These are phyloP conservation scores for Entonaema liquescens DNA, from an alignment of 495 filamentous ascomycete genomes.

Conservation along the genomic window DNA sequence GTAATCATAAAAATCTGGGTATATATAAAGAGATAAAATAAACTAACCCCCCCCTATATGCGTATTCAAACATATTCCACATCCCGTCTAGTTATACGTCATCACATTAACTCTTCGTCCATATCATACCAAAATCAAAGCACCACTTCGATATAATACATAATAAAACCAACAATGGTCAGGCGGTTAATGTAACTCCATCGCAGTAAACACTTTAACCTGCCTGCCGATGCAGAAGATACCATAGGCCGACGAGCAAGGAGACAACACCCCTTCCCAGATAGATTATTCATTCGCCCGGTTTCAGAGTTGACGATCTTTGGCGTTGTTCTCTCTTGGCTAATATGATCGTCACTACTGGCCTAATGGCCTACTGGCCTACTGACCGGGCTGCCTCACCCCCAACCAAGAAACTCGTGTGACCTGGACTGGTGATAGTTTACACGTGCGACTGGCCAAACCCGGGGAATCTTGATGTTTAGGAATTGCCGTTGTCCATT, in stretches of 20 bases:
- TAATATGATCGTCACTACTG: slow-evolving; percentile 6
- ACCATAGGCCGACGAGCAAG: not conserved
- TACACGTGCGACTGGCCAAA: slow-evolving; percentile 10
- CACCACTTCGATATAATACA: too few relatives aligned
- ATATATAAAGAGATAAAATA: too few relatives aligned
- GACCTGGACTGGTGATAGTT: not conserved
- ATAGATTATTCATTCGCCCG: slow-evolving; percentile 12
- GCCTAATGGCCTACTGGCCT: too few relatives aligned
- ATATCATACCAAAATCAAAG: too few relatives aligned
- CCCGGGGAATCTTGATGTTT: slow-evolving; percentile 18
- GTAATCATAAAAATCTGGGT: too few relatives aligned
- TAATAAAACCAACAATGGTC: not conserved
- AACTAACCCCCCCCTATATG: too few relatives aligned
- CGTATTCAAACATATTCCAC: too few relatives aligned
- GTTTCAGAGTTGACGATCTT: slow-evolving; percentile 43
- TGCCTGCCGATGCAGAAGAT: not conserved
- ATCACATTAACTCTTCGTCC: too few relatives aligned
- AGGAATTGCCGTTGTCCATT: not conserved
- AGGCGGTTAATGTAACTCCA: slow-evolving; percentile 14
- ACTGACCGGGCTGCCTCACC: not conserved
- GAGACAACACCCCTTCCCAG: not conserved
- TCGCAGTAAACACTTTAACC: not conserved
- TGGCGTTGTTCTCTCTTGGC: slow-evolving; percentile 27
- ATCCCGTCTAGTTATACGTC: too few relatives aligned
- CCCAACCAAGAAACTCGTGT: slow-evolving; percentile 9